Evolutionary conservation across 306 rosid genomes (phyloP).

Genomic region (Datisca glomerata): DNA sequence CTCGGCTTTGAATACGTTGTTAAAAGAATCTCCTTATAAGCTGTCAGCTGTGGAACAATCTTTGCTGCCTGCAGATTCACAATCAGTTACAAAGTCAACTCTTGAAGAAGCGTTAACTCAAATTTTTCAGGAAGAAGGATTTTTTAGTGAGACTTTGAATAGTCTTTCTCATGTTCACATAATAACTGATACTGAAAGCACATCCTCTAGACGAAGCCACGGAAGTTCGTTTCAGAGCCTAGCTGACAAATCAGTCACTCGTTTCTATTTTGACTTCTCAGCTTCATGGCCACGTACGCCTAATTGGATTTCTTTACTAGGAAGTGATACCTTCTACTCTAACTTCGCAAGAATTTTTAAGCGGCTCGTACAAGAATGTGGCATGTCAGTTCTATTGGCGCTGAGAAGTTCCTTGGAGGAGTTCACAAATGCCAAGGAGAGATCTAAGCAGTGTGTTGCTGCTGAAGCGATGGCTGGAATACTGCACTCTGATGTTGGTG

Average conservation of each 20-base stretch:
- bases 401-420: constrained; percentile 72
- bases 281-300: constrained; percentile 99
- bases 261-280: constrained; percentile 85
- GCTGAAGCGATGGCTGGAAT: constrained; percentile 98
- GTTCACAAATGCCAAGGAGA: constrained; percentile 80
- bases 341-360: constrained; percentile 92
- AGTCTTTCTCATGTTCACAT: constrained; percentile 97
- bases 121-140: constrained; percentile 89
- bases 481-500: constrained; percentile 84
- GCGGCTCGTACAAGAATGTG: constrained; percentile 93
- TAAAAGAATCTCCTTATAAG: constrained; percentile 95
- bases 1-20: constrained; percentile 77
- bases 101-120: constrained; percentile 79
- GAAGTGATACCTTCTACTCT: constrained; percentile 78
- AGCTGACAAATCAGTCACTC: constrained; percentile 94
- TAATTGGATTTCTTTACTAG: constrained; percentile 79
- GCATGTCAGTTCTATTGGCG: constrained; percentile 62
- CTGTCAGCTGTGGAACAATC: constrained; percentile 40
- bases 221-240: constrained; percentile 91
- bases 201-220: constrained; percentile 66
- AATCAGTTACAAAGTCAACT: constrained; percentile 55
- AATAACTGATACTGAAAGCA: constrained; percentile 56
- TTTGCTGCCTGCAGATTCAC: constrained; percentile 23
- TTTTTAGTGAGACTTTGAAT: constrained; percentile 74
- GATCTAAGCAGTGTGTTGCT: constrained; percentile 97